phyloP scores from a whole-genome alignment of 2,329 filamentous ascomycete species.

The Mycosphaerella sp. region DNA sequence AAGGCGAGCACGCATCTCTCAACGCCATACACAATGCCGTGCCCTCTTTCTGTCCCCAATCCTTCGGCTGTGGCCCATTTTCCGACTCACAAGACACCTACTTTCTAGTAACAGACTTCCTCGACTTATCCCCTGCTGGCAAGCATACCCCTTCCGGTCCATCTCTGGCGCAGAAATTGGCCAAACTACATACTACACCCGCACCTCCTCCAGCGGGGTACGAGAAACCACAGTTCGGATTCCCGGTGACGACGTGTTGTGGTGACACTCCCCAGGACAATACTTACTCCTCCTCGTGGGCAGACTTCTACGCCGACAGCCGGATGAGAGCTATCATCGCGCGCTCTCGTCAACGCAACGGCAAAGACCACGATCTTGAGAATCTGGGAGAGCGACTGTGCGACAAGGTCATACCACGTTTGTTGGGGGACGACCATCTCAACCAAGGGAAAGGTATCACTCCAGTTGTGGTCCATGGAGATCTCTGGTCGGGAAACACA shows the following conservation, averaged over 20 bases:
- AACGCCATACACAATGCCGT: constrained; percentile 70
- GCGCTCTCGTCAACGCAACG: constrained; percentile 55
- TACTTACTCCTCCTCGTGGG: constrained; percentile 64
- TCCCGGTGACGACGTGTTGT: constrained; percentile 78
- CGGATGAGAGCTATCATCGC: constrained; percentile 60
- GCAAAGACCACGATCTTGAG: constrained; percentile 56
- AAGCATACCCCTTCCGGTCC: constrained; percentile 30
- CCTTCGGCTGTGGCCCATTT: constrained; percentile 63
- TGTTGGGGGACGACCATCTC: constrained; percentile 65
- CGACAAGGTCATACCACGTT: constrained; percentile 60
- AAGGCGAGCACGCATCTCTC: constrained; percentile 74
- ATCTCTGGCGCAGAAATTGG: constrained; percentile 68
- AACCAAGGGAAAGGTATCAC: constrained; percentile 53
- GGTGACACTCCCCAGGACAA: constrained; percentile 81
- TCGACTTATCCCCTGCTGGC: constrained; percentile 52
- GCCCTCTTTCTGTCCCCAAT: constrained; percentile 67
- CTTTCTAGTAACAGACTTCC: constrained; percentile 68
- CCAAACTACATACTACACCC: constrained; percentile 67
- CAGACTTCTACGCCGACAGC: constrained; percentile 76
- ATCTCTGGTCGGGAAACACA: constrained; percentile 89
- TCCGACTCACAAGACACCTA: constrained; percentile 43
- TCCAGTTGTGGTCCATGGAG: constrained; percentile 84
- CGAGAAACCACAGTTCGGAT: constrained; percentile 65
- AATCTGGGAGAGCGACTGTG: constrained; percentile 60
- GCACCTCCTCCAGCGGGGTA: constrained; percentile 59